A percentile compares a stretch with the other conserved stretches of the same genome.
Evolutionary conservation across 1,284 basidiomycete species (phyloP).

Genomic region (Microbotryum lychnidis-dioicae): DNA sequence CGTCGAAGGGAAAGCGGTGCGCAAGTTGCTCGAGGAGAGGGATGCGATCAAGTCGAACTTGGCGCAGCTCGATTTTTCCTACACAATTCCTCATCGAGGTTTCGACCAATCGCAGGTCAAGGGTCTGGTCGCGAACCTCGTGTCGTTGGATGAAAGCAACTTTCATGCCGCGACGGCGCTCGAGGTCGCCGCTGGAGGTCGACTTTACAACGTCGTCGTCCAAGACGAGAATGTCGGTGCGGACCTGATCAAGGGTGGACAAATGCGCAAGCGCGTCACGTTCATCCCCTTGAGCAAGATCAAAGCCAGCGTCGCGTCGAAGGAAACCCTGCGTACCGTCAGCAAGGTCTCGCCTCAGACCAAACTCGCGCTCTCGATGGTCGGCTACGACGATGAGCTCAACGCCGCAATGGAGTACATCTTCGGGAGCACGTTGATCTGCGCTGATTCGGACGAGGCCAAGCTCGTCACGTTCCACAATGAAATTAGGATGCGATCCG

Average conservation of each 20-base stretch:
- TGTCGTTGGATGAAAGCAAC: constrained; percentile 62
- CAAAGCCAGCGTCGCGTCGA: constrained; percentile 56
- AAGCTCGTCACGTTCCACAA: constrained; percentile 80
- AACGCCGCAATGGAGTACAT: constrained; percentile 85
- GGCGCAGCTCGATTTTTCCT: constrained; percentile 73
- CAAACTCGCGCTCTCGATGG: constrained; percentile 73
- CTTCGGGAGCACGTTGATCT: constrained; percentile 88
- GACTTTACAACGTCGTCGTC: constrained; percentile 78
- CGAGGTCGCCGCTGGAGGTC: constrained; percentile 84
- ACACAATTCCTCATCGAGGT: constrained; percentile 61
- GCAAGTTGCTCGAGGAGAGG: constrained; percentile 59
- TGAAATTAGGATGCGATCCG: constrained; percentile 65
- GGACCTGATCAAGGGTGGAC: constrained; percentile 71
- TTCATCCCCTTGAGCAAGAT: constrained; percentile 87
- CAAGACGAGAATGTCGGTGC: constrained; percentile 83
- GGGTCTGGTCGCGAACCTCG: constrained; percentile 81
- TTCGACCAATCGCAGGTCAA: constrained; percentile 86
- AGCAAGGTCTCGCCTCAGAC: constrained; percentile 63
- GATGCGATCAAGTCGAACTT: constrained; percentile 64
- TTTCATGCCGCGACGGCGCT: constrained; percentile 63
- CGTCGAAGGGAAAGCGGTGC: constrained; percentile 53
- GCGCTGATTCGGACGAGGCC: constrained; percentile 79
- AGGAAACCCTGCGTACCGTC: constrained; percentile 67
- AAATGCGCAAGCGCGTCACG: constrained; percentile 80
- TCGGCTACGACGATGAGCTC: constrained; percentile 79